phyloP scores from a whole-genome alignment of 2,329 filamentous ascomycete species.

The Penicillium paneum region DNA sequence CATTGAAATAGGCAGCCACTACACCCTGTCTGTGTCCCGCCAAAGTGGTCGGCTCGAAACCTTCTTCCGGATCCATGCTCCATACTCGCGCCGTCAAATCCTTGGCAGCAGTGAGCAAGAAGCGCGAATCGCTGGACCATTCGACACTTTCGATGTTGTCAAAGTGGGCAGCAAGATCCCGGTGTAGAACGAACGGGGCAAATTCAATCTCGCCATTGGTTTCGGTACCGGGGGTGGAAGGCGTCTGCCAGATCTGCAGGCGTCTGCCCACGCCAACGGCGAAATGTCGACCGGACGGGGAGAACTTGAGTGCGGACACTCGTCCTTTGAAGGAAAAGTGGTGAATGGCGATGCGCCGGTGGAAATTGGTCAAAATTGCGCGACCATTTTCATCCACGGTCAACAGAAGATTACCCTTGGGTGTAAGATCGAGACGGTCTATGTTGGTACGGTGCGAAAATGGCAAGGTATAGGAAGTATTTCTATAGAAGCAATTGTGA shows the following conservation, averaged over 20 bases:
- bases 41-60: slow-evolving; percentile 83
- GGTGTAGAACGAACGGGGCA: slow-evolving; percentile 86
- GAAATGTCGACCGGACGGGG: slow-evolving; percentile 86
- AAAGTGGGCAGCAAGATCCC: slow-evolving; percentile 83
- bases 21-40: slow-evolving; percentile 88
- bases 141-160: slow-evolving; percentile 81
- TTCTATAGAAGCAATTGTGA: slow-evolving; percentile 24
- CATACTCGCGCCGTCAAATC: slow-evolving; percentile 92
- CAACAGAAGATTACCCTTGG: slow-evolving; percentile 85
- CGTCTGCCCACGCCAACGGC: slow-evolving; percentile 82
- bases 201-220: slow-evolving; percentile 83
- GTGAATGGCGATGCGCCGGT: slow-evolving; percentile 79
- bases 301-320: slow-evolving; percentile 81
- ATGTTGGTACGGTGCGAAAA: slow-evolving; percentile 94
- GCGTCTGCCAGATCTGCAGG: slow-evolving; percentile 94
- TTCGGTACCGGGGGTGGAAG: slow-evolving; percentile 78
- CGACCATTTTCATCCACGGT: slow-evolving; percentile 92
- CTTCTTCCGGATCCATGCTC: slow-evolving; percentile 83
- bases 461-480: slow-evolving; percentile 54
- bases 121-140: slow-evolving; percentile 94
- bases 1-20: slow-evolving; percentile 93
- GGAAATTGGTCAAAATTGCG: slow-evolving; percentile 88
- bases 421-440: slow-evolving; percentile 78
- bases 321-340: slow-evolving; percentile 91
- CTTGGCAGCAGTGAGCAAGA: slow-evolving; percentile 88